Base-by-base conservation (phyloP, 129 eudicot species). In the Artemisia argyi region DNA sequence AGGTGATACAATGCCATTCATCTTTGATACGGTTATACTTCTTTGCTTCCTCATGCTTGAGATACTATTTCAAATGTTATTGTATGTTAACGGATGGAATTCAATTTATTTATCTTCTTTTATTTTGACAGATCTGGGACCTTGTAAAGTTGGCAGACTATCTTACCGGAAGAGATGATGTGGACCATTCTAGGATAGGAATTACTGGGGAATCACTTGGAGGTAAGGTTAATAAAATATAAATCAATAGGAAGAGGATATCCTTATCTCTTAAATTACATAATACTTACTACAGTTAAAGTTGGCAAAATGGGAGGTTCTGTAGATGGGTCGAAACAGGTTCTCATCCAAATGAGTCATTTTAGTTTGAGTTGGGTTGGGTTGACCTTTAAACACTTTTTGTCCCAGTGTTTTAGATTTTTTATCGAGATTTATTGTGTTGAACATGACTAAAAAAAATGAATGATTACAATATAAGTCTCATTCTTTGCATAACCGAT, bases 131-230 rank as follows among this genome's bases (percentile, higher is more conserved):
- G 97, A 94, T 81, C 17, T 95, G 99, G 99, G 99, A 95, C 81
- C 82, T 95, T 59, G 80, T 88, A 76, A 94, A 94, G 83, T 81
- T 94, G 74, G 99, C 97, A 28, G 99, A 94, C 55, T 83, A 90
- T 80, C 96, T 95, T 48, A 69, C 83, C 16, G 77, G 77, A 68
- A 84, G 98, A 80, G 88, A 86, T 61, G 99, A 95, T 75, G 75
- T 95, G 59, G 96, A 95, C 79, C 85, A 85, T 47, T 80, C 82
- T 24, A 86, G 73, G 73, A 95, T 90, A 76, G 99, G 99, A 73
- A 95, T 90, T 35, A 88, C 99, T 18, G 97, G 99, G 50, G 99
- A 90, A 87, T 95, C 99, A 73, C 99, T 95, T 74, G 99, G 97
- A 88, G 99, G 99, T 92, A 44, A 51, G 76, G 22, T 17, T 20